Evolutionary conservation across 2,329 filamentous ascomycete species (phyloP), one percentile per base, ranked within the genome.

Genomic region (Coleophoma eucalyptorum): DNA sequence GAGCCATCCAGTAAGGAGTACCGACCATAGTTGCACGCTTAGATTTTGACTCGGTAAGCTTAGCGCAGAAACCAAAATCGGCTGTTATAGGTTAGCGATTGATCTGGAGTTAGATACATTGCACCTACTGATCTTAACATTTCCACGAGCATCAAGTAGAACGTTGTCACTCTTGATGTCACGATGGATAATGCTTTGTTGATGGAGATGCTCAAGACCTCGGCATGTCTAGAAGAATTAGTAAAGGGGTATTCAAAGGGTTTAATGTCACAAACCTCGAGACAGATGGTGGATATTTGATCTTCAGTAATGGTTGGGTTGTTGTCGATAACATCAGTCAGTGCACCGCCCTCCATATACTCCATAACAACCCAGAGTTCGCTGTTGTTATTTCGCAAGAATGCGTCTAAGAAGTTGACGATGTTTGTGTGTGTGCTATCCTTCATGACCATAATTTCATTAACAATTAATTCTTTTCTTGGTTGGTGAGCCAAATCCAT

Each of bases 351-450:
- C 73, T 99, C 94, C 94, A 99, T 99, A 65, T 92, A 99, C 74
- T 99, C 94, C 94, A 99, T 96, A 48, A 99, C 93, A 11, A 99
- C 91, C 94, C 94, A 99, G n/a, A 99, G 80, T 69, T 99, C 94
- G 49, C 89, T 83, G 63, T 89, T 91, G 69, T 94, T 93, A 69
- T 97, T 96, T 64, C 94, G 89, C 65, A 99, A 74, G 77, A 97
- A 99, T 3, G 93, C 92, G 62, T 99, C 94, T 33, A 99, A 76
- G 74, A 96, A 99, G 73, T 99, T 99, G 71, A 99, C 94, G 75
- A 99, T 99, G 71, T 99, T 99, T 54, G 88, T 86, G 70, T 99
- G 94, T 67, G 92, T 89, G 76, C 90, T 96, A 73, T 99, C 94
- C 75, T 97, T 97, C 94, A 99, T 99, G 53, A 99, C 94, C 75